Evolutionary conservation across 768 basidiomycete species (phyloP), one percentile per base, ranked within the genome.

Genomic region (Agaricus subrufescens): DNA sequence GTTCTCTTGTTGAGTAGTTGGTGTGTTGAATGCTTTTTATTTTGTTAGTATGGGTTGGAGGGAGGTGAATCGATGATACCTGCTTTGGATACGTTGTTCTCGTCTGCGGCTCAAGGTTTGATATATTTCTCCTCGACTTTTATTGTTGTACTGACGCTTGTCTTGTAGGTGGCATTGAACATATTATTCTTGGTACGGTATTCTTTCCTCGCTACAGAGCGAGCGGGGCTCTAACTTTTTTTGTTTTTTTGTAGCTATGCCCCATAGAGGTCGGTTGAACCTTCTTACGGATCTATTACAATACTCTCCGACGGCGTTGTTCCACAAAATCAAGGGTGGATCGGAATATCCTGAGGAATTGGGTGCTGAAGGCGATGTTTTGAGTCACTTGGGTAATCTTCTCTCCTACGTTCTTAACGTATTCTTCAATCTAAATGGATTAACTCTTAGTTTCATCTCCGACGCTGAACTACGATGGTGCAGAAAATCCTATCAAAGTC

Each of bases 51-150:
- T 68, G 93, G 91, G 0, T 76, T 95, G 38, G 94, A 97, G 69
- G 94, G 94, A 2, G 94, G 89, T 1, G 94, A 96, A 72, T 92
- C 91, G 2, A 95, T 96, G 94, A 70, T 97, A 26, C 89, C 92
- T 3, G 94, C 92, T 1, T 73, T 96, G 2, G 91, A 94, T 58
- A 75, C 82, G 0, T 68, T 97, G 15, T 91, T 97, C 62, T 72
- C 76, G 0, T 74, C 80, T 2, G 86, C 91, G 7, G 79, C 89
- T 2, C 69, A 73, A 62, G 80, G 86, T 85, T 50, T 7, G 60
- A 55, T 34, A 10, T 19, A 38, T 46, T 29, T 9, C 19, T 2
- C 1, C 29, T 11, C 15, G 2, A 9, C 10, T 12, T 27, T 3
- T 2, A n/a, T 11, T 15, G 31, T 19, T 1, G 9, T 23, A 25